Conservation (phyloP, 1,139 yeast genomes). For the Magnusiomyces tetraspermus region DNA sequence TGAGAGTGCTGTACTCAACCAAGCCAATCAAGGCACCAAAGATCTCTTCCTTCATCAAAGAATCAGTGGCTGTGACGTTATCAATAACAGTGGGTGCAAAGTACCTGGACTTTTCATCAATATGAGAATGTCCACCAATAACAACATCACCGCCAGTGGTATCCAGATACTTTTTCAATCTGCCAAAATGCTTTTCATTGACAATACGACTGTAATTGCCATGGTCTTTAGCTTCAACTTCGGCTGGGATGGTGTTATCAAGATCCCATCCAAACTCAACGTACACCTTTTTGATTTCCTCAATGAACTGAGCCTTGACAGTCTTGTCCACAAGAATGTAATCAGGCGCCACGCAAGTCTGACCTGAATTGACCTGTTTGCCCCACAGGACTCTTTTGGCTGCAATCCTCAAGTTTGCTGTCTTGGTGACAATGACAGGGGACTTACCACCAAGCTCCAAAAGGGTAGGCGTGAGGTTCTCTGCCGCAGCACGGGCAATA, state of each 20-base stretch:
- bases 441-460: constrained; percentile 93
- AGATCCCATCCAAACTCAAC: constrained; percentile 35
- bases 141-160: constrained; percentile 50
- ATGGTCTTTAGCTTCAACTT: constrained; percentile 25
- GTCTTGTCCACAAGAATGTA: constrained; percentile 59
- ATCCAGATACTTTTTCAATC: constrained; percentile 40
- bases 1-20: constrained; percentile 44
- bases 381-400: constrained; percentile 72
- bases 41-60: constrained; percentile 65
- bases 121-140: constrained; percentile 42
- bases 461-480: constrained; percentile 67
- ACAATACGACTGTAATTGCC: constrained; percentile 53
- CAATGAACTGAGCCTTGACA: constrained; percentile 46
- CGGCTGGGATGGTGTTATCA: constrained; percentile 16
- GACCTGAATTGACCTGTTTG: constrained; percentile 74
- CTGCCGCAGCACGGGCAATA: constrained; percentile 74
- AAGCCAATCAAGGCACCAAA: constrained; percentile 86
- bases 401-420: constrained; percentile 39
- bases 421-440: constrained; percentile 61
- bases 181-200: constrained; percentile 48
- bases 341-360: constrained; percentile 85
- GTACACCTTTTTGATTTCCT: constrained; percentile 38
- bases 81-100: constrained; percentile 69
- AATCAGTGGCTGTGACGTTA: constrained; percentile 54
- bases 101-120: constrained; percentile 38